phyloP scores from a whole-genome alignment of 169 alveolate species.

The Cryptosporidium sp. region DNA sequence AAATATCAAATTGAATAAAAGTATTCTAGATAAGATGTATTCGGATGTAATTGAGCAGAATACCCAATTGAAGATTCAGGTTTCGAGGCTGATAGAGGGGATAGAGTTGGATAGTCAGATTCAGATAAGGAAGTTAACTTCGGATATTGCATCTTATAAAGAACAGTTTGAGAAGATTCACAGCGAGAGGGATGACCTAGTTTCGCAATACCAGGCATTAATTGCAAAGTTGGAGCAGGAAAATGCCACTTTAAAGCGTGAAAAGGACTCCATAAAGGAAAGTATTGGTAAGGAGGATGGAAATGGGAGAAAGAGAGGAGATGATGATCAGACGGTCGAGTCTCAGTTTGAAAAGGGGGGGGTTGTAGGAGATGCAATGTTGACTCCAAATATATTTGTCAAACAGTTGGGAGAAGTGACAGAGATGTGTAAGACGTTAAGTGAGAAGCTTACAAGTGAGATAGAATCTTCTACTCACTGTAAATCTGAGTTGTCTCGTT shows the following conservation, averaged over 20 bases:
- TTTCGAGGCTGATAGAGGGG: constrained; percentile 64
- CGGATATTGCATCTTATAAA: constrained; percentile 27
- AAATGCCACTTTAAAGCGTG: neutral
- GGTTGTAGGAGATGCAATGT: too few species aligned
- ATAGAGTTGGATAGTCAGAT: constrained; percentile 65
- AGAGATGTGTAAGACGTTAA: constrained; percentile 57
- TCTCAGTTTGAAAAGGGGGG: neutral
- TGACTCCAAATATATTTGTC: constrained; percentile 12
- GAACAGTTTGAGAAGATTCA: constrained; percentile 48
- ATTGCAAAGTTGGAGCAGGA: constrained; percentile 40
- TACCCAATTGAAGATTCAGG: constrained; percentile 58
- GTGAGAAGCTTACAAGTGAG: constrained; percentile 68
- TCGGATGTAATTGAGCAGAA: constrained; percentile 53
- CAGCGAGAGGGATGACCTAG: constrained; percentile 49
- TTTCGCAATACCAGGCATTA: constrained; percentile 56
- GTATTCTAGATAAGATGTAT: neutral
- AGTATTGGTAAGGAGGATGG: neutral
- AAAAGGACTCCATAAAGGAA: neutral
- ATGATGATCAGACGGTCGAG: neutral
- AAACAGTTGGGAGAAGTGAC: constrained; percentile 50
- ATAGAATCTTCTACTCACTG: constrained; percentile 60
- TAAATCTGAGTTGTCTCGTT: constrained; percentile 55
- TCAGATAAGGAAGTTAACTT: constrained; percentile 45
- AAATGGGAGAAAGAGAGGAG: neutral
- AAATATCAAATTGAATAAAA: neutral